A percentile compares a stretch with the other conserved stretches of the same genome.
Conservation (phyloP, 495 filamentous ascomycete species). For the Aspergillus panamensis region DNA sequence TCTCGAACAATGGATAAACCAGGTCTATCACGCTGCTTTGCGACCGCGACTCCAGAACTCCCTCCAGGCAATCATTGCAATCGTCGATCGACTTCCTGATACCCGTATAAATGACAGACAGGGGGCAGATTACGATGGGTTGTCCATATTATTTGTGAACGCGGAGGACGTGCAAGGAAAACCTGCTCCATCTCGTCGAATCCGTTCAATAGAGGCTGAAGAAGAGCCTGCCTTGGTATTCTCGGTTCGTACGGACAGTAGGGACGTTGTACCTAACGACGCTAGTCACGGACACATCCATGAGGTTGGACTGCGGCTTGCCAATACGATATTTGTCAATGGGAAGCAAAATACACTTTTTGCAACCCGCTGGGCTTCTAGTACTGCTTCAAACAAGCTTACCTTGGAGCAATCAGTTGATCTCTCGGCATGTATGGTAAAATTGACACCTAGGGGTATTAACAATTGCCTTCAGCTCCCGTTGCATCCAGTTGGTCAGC, state of each 20-base stretch:
- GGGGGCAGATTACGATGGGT: slow-evolving; percentile 29
- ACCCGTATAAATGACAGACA: not conserved
- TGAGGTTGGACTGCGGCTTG: slow-evolving; percentile 56
- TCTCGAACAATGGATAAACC: slow-evolving; percentile 31
- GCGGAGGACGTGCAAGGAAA: slow-evolving; percentile 32
- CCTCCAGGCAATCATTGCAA: slow-evolving; percentile 32
- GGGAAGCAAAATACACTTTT: slow-evolving; percentile 61
- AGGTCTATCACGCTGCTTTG: slow-evolving; percentile 17
- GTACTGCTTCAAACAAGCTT: slow-evolving; percentile 22
- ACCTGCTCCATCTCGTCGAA: slow-evolving; percentile 28
- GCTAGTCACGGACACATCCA: slow-evolving; percentile 13
- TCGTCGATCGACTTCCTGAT: slow-evolving; percentile 39
- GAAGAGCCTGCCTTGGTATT: slow-evolving; percentile 38
- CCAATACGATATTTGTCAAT: slow-evolving; percentile 74
- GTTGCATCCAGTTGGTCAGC: slow-evolving; percentile 61
- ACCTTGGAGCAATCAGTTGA: slow-evolving; percentile 26
- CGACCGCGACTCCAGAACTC: too few relatives aligned
- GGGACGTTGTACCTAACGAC: not conserved
- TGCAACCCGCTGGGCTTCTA: slow-evolving; percentile 51
- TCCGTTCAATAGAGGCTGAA: slow-evolving; percentile 30
- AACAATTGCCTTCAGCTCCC: slow-evolving; percentile 41
- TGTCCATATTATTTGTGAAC: slow-evolving; percentile 34
- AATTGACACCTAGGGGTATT: slow-evolving; percentile 15
- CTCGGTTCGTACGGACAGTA: slow-evolving; percentile 18
- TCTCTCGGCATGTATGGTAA: slow-evolving; percentile 33